Evolutionary conservation across 306 rosid species (phyloP).

Genomic region (Luffa aegyptiaca): DNA sequence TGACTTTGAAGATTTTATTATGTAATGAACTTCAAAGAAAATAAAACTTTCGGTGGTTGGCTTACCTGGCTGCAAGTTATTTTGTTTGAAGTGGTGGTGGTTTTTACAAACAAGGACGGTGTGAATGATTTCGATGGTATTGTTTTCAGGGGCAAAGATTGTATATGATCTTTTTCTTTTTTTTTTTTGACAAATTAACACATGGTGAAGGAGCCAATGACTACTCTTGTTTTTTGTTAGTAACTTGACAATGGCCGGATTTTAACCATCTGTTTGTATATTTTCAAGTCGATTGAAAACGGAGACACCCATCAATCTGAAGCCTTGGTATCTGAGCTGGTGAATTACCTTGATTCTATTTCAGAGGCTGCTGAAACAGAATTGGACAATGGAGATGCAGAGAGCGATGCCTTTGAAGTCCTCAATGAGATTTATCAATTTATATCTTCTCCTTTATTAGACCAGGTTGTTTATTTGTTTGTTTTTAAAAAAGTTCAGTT

Average conservation of each 20-base stretch:
- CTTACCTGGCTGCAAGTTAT: neutral
- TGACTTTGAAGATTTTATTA: neutral
- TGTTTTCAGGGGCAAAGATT: neutral
- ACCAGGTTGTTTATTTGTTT: constrained; percentile 29
- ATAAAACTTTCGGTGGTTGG: neutral
- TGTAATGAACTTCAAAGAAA: neutral
- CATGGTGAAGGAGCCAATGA: neutral
- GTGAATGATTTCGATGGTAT: neutral
- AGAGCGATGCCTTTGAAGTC: constrained; percentile 31
- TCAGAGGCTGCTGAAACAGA: constrained; percentile 36
- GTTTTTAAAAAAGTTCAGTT: neutral
- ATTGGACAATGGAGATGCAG: constrained; percentile 31
- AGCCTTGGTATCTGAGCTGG: constrained; percentile 35
- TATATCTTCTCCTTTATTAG: constrained; percentile 41
- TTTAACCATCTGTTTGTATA: constrained; percentile 1
- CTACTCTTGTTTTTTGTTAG: neutral
- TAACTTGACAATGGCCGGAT: neutral
- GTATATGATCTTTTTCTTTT: neutral
- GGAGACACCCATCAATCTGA: constrained; percentile 31
- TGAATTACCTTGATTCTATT: constrained; percentile 38
- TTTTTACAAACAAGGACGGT: neutral
- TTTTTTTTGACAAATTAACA: neutral
- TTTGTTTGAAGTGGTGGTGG: neutral
- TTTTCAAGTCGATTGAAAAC: constrained; percentile 32
- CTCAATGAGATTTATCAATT: constrained; percentile 39